Evolutionary conservation across 371 early-diverging fungal species (phyloP).

Genomic region (Mucor piriformis): DNA sequence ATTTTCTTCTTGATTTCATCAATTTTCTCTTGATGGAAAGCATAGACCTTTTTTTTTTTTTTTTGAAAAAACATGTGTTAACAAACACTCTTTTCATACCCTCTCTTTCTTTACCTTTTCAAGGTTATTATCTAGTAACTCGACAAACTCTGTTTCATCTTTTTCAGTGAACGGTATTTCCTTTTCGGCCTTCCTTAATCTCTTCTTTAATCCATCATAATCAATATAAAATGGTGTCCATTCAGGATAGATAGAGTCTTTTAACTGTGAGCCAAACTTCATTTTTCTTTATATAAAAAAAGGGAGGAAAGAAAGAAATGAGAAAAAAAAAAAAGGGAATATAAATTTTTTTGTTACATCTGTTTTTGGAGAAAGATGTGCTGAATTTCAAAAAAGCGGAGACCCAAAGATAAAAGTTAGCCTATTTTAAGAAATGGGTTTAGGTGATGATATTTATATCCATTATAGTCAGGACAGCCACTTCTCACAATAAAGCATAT

Average conservation of each 20-base stretch:
- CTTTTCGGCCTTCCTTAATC: conserved; percentile 74
- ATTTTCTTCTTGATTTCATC: conserved; percentile 86
- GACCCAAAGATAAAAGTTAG: not conserved
- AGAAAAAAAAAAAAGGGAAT: not conserved
- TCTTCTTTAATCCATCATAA: conserved; percentile 88
- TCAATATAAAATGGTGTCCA: conserved; percentile 93
- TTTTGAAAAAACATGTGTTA: not conserved
- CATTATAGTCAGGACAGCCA: no score
- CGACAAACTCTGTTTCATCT: conserved; percentile 88
- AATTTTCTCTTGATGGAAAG: conserved; percentile 89
- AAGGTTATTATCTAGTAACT: conserved; percentile 85
- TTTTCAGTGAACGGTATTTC: conserved; percentile 63
- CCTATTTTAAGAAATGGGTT: no score
- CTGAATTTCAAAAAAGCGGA: not conserved
- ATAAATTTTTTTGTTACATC: conserved; percentile 1
- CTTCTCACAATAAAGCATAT: no score
- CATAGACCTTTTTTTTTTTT: conserved; percentile 63
- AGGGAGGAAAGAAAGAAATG: not conserved
- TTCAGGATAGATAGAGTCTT: conserved; percentile 80
- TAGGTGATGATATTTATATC: not conserved
- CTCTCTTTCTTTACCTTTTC: conserved; percentile 72
- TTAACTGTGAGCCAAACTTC: conserved; percentile 94
- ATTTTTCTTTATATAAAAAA: conserved; percentile 46
- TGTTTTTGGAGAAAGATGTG: not conserved
- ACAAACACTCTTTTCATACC: conserved; percentile 2